These are phyloP conservation scores for Zygnema cylindricum DNA, from an alignment of 139 green algal species.

Conservation along the genomic window DNA sequence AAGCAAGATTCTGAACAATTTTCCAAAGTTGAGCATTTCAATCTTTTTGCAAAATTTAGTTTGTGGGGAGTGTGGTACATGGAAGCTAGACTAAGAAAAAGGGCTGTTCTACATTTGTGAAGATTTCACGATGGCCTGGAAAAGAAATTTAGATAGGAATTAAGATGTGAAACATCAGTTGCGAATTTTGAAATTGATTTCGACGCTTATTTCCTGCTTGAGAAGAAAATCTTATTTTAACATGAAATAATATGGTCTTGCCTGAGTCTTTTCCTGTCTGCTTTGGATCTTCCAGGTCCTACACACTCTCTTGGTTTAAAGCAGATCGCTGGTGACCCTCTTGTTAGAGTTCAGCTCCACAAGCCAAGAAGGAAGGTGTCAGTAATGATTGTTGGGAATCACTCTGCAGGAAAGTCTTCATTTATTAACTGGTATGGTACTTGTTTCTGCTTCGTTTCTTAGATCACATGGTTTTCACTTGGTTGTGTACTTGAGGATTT, in stretches of 20 bases:
- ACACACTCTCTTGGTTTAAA: slow-evolving; percentile 53
- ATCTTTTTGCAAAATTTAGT: no score
- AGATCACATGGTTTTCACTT: no score
- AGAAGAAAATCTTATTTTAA: not conserved
- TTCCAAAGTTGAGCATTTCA: no score
- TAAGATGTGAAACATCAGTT: not conserved
- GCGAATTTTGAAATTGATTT: slow-evolving; percentile 12
- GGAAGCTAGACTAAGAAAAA: no score
- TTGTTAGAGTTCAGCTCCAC: slow-evolving; percentile 61
- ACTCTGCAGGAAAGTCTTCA: slow-evolving; percentile 73
- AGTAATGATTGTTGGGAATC: slow-evolving; percentile 79
- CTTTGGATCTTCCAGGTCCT: not conserved
- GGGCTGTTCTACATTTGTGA: no score
- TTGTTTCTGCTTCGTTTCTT: no score
- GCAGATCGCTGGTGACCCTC: slow-evolving; percentile 59
- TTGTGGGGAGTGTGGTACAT: no score
- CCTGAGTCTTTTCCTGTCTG: not conserved
- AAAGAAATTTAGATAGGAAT: not conserved
- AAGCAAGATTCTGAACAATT: no score
- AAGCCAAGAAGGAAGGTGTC: slow-evolving; percentile 72
- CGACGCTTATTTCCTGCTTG: not conserved
- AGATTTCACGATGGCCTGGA: slow-evolving; percentile 10
- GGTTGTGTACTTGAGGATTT: no score
- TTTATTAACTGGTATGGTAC: slow-evolving; percentile 84
- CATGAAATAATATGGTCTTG: no score